Evolutionary conservation across 495 filamentous ascomycete genomes (phyloP).

Genomic region (Tuber borchii): DNA sequence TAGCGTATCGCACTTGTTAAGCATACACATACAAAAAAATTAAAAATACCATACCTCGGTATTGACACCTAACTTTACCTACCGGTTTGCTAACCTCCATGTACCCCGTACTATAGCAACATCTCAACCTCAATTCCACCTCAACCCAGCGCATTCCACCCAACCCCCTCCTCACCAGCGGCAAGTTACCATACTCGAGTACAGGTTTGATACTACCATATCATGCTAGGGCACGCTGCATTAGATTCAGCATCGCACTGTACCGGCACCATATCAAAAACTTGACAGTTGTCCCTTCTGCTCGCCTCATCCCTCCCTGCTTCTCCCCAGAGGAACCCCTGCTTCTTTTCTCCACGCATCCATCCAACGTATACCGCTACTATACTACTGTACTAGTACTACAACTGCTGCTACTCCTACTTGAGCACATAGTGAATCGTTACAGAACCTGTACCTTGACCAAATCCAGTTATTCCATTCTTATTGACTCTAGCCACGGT

Average conservation of each 20-base stretch:
- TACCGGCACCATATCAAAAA: not conserved
- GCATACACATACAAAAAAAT: not conserved
- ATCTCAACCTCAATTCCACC: not conserved
- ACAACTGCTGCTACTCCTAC: not conserved
- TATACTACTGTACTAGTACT: not conserved
- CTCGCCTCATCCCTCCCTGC: not conserved
- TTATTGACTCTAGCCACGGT: not conserved
- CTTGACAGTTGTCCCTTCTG: not conserved
- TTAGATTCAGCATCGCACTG: not conserved
- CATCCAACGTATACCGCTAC: not conserved
- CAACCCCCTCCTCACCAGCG: not conserved
- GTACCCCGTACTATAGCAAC: not conserved
- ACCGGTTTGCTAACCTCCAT: not conserved
- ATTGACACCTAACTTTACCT: not conserved
- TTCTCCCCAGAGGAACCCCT: not conserved
- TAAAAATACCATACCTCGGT: not conserved
- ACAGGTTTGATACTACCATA: not conserved
- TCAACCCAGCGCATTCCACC: not conserved
- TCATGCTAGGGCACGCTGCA: not conserved
- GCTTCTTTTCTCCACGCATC: not conserved
- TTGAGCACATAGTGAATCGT: not conserved
- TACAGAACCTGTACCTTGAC: not conserved
- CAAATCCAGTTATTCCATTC: not conserved
- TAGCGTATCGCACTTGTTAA: not conserved
- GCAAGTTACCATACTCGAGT: not conserved